Base-by-base conservation (phyloP, 495 filamentous ascomycete genomes). In the Peziza echinospora region DNA sequence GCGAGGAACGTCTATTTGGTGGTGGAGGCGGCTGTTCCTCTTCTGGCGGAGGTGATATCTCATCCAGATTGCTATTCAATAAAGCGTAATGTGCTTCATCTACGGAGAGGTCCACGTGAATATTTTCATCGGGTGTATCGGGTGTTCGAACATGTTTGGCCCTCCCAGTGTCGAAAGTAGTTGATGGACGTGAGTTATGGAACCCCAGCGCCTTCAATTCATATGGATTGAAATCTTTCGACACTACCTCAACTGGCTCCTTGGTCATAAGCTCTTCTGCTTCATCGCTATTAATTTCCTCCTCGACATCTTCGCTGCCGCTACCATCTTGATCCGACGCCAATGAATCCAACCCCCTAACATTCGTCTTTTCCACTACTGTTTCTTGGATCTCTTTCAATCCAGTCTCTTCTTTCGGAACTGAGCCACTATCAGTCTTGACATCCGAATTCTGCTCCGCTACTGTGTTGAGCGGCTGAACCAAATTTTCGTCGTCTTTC, bases 161-260 rank as follows among this genome's bases (percentile, higher is more conserved):
- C 19, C 30, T 37, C 30, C 13, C 30, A 37, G 13, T 11, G 30
- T 37, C 30, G 19, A 37, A 37, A 37, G 30, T 37, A 37, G 30
- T 37, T 37, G 30, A 37, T 37, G 30, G 30, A 17, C 30, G 30
- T 11, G 6, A 11, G 19, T 37, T 37, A 11, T 11, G 2, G 6
- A 37, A 37, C 22, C 57, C 56, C 17, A 43, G 37, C 30, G 41
- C 51, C 30, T 41, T 49, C 16, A 59, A 55, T 22, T 44, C 47
- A 47, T 56, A 49, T 7, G 53, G 53, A 22, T 49, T 25, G 17
- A 57, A 52, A 40, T 41, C 22, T n/a, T 53, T 45, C 26, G 24
- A 47, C 13, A 19, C 45, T 6, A 45, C 46, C 16, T 40, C 49
- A 2, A 17, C 19, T 37, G 30, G 30, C 37, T 45, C 16, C 40